Evolutionary conservation across 345 rosid species (phyloP), one percentile per base, ranked within the genome.

Genomic region (Cardiospermum halicacabum): DNA sequence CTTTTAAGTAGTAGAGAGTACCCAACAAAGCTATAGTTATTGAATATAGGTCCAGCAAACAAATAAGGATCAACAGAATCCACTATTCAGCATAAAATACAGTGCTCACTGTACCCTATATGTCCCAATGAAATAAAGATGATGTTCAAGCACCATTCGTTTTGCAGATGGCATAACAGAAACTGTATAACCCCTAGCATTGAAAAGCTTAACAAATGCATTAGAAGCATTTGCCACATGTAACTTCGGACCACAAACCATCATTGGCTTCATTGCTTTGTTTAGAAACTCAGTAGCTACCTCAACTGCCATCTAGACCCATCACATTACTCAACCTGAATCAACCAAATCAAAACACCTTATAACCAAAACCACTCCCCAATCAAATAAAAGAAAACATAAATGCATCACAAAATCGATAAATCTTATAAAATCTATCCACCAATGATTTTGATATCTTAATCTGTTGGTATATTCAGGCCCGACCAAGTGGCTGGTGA

Each of bases 31-130:
- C 89, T 81, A 53, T 80, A 72, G 62, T 85, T 89, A 68, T 83
- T 83, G 72, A 83, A 85, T 58, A 88, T 80, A 2, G 95, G 91
- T 12, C 95, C 91, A 15, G 85, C 91, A 58, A 88, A 85, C 69
- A 88, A 26, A 65, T 83, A 88, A 22, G 91, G 91, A 74, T 88
- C 95, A 0, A 89, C 87, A 12, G 87, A 83, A 68, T 88, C 95
- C 60, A 88, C 95, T 5, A 88, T 88, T 88, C 91, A 3, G 85
- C 78, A 56, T 91, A 85, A 64, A 88, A 85, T 0, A 85, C 75
- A 27, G 91, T 78, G 72, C 91, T 83, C 53, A 83, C 83, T 5
- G 82, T 85, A 13, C 95, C 95, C 89, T 89, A 85, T 81, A 88
- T 3, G 94, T 84, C 21, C 94, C 94, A 13, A 85, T 70, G 78